phyloP scores from a whole-genome alignment of 129 eudicot genomes.

The Scalesia atractyloides region DNA sequence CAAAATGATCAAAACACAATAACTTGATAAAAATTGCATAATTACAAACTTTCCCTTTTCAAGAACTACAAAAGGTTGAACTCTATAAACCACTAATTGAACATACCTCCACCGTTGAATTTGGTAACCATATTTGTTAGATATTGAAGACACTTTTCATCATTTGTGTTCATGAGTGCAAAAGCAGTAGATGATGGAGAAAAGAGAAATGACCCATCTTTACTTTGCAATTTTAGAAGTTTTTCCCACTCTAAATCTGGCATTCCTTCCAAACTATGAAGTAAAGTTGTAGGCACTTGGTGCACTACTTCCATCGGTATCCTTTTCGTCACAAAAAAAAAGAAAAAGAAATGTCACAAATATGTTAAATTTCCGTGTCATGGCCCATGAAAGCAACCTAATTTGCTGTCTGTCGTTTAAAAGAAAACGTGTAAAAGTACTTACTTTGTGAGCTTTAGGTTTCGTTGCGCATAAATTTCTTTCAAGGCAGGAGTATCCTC shows the following conservation, averaged over 20 bases:
- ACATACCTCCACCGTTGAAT: conserved; percentile 91
- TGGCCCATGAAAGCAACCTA: conserved; percentile 5
- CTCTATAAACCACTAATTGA: conserved; percentile 1
- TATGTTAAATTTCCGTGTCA: conserved; percentile 4
- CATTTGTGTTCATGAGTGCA: conserved; percentile 89
- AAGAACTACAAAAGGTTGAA: not conserved
- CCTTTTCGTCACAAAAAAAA: conserved; percentile 40
- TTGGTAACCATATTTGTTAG: conserved; percentile 56
- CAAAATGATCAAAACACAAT: conserved; percentile 17
- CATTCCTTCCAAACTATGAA: conserved; percentile 96
- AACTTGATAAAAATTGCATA: conserved; percentile 14
- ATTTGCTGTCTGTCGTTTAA: not conserved
- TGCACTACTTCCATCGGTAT: conserved; percentile 84
- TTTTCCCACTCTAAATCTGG: conserved; percentile 78
- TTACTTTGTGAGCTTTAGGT: conserved; percentile 86
- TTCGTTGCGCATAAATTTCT: conserved; percentile 66
- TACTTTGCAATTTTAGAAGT: conserved; percentile 59
- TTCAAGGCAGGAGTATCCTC: conserved; percentile 60
- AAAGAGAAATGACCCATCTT: conserved; percentile 91
- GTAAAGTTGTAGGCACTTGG: conserved; percentile 84
- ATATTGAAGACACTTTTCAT: conserved; percentile 68
- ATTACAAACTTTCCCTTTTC: conserved; percentile 15
- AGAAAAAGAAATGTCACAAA: not conserved
- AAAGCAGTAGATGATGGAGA: conserved; percentile 98
- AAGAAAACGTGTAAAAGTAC: conserved; percentile 9